Evolutionary conservation across 805 yeast genomes (phyloP), one percentile per base, ranked within the genome.

Genomic region (Teunomyces gatunensis): DNA sequence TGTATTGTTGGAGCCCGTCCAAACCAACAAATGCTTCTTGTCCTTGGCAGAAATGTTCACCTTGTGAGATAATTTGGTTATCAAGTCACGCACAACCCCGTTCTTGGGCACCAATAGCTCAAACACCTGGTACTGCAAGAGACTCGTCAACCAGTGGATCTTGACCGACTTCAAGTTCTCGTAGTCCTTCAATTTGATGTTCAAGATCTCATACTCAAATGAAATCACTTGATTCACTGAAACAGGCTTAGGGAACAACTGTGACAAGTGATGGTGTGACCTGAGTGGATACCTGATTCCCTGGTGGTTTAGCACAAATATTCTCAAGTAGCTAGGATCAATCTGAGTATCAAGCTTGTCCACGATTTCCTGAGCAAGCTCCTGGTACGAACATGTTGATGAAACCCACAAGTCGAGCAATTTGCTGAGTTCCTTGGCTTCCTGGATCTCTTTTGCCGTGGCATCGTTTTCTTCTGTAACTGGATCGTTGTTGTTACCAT

Each of bases 201-300:
- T 86, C 58, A 94, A 74, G 1, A 85, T 67, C 59, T 92, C 97
- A 61, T 87, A 92, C 54, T 84, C 84, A 48, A 92, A 78, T 17
- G 60, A 57, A 12, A 68, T 64, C 3, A 69, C 61, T 37, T 74
- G 77, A 6, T 77, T 69, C 18, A 74, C 76, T 1, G 80, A 72
- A 33, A 73, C 71, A 23, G 63, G 60, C 53, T 69, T 72, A 5
- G 72, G 68, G 53, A 79, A 70, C 7, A 72, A 52, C 59, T 71
- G 72, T 47, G 76, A 61, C 55, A 77, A 59, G 46, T 64, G 58
- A 51, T 64, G 57, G 6, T 57, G 49, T 6, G 71, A 62, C 43
- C 65, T 63, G 47, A 73, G 59, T 1, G 86, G 82, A 48, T 75
- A 69, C 49, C 79, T 73, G 12, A 80, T 80, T n/a, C 84, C 84